Base-by-base conservation (phyloP, 177 flowering plant genomes). In the Vitis hybrid region DNA sequence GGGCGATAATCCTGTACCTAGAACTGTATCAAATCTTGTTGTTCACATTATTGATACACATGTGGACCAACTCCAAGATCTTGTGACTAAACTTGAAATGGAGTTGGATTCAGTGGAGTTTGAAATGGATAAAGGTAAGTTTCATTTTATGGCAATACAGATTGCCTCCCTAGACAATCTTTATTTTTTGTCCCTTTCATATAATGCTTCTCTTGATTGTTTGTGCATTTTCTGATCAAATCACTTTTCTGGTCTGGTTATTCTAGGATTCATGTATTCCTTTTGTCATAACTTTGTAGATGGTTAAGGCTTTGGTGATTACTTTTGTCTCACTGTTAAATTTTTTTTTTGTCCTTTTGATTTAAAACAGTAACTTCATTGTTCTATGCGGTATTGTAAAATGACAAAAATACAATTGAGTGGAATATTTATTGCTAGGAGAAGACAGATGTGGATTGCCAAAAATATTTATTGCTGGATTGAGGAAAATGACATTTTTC, bases 1-100 rank as follows among this genome's bases (percentile, higher is more conserved):
- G 73, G 94, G 94, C 60, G 99, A 95, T 81, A 95, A 91, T 83
- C 99, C 98, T 1, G 99, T 95, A 70, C 98, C 99, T 0, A 81
- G 21, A 72, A 87, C 91, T 23, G 75, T 90, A 8, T 86, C 98
- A 1, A 88, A 93, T 75, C 92, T 95, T 58, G 88, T 93, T 57
- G 90, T 93, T 66, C 99, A 95, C 69, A 79, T 95, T 52, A 70
- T 95, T 49, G 99, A 95, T 69, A 91, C 99, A 4, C 97, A 93
- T 65, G 87, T 93, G 74, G 98, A 95, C 83, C 98, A 95, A 71
- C 86, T 95, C 48, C 97, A 93, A 76, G 99, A 95, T 86, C 84
- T 91, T 72, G 91, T 89, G 64, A 87, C 98, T 48, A 88, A 90
- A 62, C 90, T 93, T 63, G 99, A 91, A 92, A 81, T 91, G 65